phyloP scores from a whole-genome alignment of 2,329 filamentous ascomycete species.

The Aaosphaeria arxii region DNA sequence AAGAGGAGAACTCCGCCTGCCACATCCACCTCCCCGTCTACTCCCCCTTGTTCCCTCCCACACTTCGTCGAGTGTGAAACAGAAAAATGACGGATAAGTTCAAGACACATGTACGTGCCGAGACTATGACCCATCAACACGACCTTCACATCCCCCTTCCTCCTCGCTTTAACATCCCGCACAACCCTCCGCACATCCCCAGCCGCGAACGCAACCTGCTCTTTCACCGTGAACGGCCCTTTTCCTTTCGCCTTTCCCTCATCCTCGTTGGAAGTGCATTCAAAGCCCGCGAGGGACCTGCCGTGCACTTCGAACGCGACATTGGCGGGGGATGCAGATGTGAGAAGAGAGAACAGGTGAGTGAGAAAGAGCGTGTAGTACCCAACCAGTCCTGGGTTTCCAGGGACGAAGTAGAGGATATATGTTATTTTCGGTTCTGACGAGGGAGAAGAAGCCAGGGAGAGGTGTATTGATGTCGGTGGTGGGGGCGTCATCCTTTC shows the following conservation, averaged over 20 bases:
- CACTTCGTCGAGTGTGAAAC: neutral
- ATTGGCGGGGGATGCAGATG: constrained; percentile 5
- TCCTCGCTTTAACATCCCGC: constrained; percentile 2
- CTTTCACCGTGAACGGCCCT: constrained; percentile 42
- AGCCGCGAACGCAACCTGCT: constrained; percentile 51
- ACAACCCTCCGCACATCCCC: constrained; percentile 16
- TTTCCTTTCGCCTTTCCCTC: neutral
- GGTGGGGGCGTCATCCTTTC: too few species aligned
- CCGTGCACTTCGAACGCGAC: constrained; percentile 37
- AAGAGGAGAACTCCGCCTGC: constrained; percentile 42
- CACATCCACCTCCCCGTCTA: constrained; percentile 21
- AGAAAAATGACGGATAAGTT: constrained; percentile 33
- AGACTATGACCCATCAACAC: constrained; percentile 47
- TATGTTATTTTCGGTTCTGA: neutral
- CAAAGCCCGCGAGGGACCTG: constrained; percentile 43
- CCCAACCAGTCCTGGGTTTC: constrained; percentile 72
- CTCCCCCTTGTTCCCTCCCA: constrained; percentile 10
- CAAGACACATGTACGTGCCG: constrained; percentile 46
- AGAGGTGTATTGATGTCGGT: neutral
- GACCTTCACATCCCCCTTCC: constrained; percentile 25
- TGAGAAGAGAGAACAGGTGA: constrained; percentile 54
- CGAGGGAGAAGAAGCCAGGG: neutral
- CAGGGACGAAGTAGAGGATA: constrained; percentile 70
- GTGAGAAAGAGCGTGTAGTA: constrained; percentile 70
- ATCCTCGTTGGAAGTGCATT: constrained; percentile 17